These are phyloP conservation scores for Trichoderma sp. DNA, from an alignment of 2,329 filamentous ascomycete species.

Conservation along the genomic window DNA sequence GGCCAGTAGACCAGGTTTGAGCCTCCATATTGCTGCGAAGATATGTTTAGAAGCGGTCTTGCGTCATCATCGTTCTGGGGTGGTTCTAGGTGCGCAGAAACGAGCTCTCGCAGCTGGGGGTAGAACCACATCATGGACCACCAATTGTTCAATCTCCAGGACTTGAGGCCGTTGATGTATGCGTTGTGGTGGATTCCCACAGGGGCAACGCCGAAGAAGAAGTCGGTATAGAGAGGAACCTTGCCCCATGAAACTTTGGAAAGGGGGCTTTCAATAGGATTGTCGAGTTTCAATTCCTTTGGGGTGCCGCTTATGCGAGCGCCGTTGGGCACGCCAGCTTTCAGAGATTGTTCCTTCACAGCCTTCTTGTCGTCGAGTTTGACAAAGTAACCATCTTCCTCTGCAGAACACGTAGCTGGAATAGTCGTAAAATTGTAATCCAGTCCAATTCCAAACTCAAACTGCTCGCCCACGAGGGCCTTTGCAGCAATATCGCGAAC, in stretches of 20 bases:
- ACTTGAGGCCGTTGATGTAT: constrained; percentile 7
- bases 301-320: neutral
- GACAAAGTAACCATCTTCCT: constrained; percentile 39
- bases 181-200: constrained; percentile 16
- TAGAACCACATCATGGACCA: constrained; percentile 7
- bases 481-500: constrained; percentile 30
- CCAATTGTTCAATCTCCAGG: neutral
- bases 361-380: constrained; percentile 28
- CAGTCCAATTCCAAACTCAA: constrained; percentile 41
- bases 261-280: neutral
- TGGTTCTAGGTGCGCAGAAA: neutral
- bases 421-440: constrained; percentile 41
- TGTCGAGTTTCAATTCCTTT: neutral
- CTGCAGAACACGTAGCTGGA: constrained; percentile 30
- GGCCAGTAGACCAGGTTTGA: neutral
- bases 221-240: neutral
- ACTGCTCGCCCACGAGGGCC: constrained; percentile 31
- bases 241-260: neutral
- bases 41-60: neutral
- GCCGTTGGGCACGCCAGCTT: constrained; percentile 21
- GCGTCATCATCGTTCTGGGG: neutral
- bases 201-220: neutral
- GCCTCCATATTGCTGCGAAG: neutral
- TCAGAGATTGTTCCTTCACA: constrained; percentile 28
- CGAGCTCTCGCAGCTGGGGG: neutral